Percentiles rank a stretch among this genome's conserved stretches.
Evolutionary conservation across 768 basidiomycete species (phyloP).

Genomic region (Boletus reticuloceps): DNA sequence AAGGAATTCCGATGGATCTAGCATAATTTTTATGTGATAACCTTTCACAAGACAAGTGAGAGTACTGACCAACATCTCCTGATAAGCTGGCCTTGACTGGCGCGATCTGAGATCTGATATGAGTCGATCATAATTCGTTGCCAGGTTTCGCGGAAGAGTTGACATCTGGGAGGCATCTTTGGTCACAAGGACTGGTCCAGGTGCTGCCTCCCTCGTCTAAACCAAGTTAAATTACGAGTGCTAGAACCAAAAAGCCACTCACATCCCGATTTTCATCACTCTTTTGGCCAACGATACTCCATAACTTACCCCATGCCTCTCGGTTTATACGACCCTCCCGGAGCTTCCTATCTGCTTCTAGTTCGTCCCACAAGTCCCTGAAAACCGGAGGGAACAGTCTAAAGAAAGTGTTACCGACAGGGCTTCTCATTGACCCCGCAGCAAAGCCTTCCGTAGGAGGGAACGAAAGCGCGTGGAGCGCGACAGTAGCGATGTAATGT

Average conservation of each 20-base stretch:
- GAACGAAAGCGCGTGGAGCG: conserved; percentile 76
- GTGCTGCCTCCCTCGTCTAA: conserved; percentile 15
- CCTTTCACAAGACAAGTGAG: neutral
- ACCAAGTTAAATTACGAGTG: neutral
- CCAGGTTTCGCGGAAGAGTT: conserved; percentile 8
- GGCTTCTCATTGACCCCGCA: conserved; percentile 42
- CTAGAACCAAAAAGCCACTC: conserved; percentile 11
- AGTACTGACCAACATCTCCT: conserved; percentile 80
- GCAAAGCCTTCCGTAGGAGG: conserved; percentile 63
- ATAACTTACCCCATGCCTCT: conserved; percentile 66
- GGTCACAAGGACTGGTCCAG: conserved; percentile 19
- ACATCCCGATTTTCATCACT: conserved; percentile 43
- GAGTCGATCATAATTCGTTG: conserved; percentile 46
- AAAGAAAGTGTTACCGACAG: conserved; percentile 62
- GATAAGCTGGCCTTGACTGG: conserved; percentile 63
- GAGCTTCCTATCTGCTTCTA: conserved; percentile 62
- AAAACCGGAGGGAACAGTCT: conserved; percentile 77
- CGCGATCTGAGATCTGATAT: conserved; percentile 59
- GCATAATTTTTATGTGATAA: neutral
- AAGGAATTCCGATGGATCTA: conserved; percentile 74
- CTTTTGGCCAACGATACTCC: conserved; percentile 62
- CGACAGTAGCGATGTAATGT: conserved; percentile 85
- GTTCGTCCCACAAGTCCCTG: conserved; percentile 89
- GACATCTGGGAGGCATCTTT: conserved; percentile 13
- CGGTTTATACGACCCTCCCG: conserved; percentile 66